Evolutionary conservation across 2,329 filamentous ascomycete species (phyloP).

Genomic region (Periconia digitata): DNA sequence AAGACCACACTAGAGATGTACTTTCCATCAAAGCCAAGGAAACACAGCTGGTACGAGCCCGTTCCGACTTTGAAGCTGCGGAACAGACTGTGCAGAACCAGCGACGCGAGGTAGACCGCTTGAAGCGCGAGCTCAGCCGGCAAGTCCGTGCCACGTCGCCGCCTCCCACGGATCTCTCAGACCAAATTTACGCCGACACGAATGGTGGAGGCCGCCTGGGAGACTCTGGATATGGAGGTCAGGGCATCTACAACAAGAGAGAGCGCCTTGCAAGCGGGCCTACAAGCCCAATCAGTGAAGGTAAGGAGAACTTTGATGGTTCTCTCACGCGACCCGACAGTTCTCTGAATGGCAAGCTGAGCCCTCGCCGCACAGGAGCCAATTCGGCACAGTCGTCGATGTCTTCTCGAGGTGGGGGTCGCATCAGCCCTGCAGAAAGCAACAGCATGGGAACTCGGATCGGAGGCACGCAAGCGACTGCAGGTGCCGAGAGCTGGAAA

Average conservation of each 20-base stretch:
- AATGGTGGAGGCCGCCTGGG: conserved; percentile 53
- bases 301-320: conserved; percentile 52
- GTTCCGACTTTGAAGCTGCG: conserved; percentile 85
- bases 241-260: conserved; percentile 44
- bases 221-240: conserved; percentile 36
- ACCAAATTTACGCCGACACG: conserved; percentile 59
- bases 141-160: conserved; percentile 57
- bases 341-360: conserved; percentile 43
- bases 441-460: conserved; percentile 16
- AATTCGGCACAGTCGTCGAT: conserved; percentile 31
- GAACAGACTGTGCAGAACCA: conserved; percentile 84
- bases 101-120: conserved; percentile 82
- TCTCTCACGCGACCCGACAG: conserved; percentile 36
- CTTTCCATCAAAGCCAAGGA: conserved; percentile 98
- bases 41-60: conserved; percentile 89
- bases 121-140: conserved; percentile 79
- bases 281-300: conserved; percentile 42
- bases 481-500: conserved; percentile 82
- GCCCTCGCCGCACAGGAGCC: conserved; percentile 39
- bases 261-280: conserved; percentile 33
- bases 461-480: conserved; percentile 29
- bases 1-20: conserved; percentile 94
- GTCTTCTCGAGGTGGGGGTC: conserved; percentile 37
- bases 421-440: conserved; percentile 35
- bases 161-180: conserved; percentile 50